These are phyloP conservation scores for Cardiospermum halicacabum DNA, from an alignment of 345 rosid species.

Conservation along the genomic window DNA sequence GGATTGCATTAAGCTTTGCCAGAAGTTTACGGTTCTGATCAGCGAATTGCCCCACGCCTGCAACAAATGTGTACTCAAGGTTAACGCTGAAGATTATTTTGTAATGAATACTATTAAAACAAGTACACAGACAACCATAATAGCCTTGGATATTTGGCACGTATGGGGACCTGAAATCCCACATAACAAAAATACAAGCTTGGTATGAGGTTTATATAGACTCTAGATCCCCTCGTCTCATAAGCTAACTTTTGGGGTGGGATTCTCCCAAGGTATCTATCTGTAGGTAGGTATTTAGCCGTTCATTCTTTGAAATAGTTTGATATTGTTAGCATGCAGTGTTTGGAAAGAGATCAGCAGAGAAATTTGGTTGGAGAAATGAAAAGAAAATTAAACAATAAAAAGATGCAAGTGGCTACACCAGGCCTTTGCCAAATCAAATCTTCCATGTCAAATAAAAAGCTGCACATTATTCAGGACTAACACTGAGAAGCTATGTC, in stretches of 20 bases:
- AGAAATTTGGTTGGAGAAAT: background rate
- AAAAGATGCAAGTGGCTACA: background rate
- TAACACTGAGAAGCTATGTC: constrained; percentile 2
- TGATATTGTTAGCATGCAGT: background rate
- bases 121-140: background rate
- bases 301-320: background rate
- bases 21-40: constrained; percentile 65
- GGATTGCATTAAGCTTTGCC: constrained; percentile 58
- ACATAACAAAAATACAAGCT: too few species aligned
- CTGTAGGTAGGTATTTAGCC: background rate
- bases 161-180: too few species aligned
- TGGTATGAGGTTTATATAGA: too few species aligned
- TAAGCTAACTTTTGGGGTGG: too few species aligned
- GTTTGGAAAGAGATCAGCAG: background rate
- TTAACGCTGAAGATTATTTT: background rate
- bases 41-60: constrained; percentile 67
- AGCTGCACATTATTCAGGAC: background rate
- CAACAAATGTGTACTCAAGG: constrained; percentile 16
- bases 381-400: background rate
- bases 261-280: too few species aligned
- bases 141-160: too few species aligned
- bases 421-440: background rate
- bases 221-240: too few species aligned
- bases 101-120: background rate
- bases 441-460: background rate